Conservation (phyloP, 148 eudicot genomes). For the Fagopyrum tataricum region DNA sequence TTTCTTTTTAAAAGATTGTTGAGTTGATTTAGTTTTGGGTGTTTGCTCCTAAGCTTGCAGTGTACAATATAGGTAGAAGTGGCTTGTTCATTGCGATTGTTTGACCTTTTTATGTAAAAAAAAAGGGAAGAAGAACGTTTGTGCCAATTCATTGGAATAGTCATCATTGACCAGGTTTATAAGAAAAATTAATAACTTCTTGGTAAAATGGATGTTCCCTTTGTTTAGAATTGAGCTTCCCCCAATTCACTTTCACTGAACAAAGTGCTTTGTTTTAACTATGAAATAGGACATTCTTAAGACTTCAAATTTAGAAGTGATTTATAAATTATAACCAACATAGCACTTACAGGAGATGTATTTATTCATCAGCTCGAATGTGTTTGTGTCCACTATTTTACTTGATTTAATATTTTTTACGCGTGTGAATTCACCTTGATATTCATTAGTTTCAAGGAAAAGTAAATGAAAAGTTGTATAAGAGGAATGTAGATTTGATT, state of each 20-base stretch:
- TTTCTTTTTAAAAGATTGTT: background rate
- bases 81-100: background rate
- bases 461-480: background rate
- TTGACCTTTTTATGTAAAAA: background rate
- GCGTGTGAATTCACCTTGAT: background rate
- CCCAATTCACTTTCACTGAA: background rate
- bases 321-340: background rate
- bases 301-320: background rate
- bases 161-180: background rate
- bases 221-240: background rate
- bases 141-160: conserved; percentile 1
- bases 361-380: background rate
- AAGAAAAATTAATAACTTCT: background rate
- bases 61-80: background rate
- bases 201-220: background rate
- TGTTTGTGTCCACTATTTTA: background rate
- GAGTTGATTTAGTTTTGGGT: background rate
- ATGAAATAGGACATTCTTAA: background rate
- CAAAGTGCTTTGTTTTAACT: background rate
- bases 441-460: background rate
- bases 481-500: background rate
- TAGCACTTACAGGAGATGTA: background rate
- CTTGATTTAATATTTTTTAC: background rate
- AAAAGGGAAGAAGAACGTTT: background rate
- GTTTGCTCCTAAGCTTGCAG: conserved; percentile 1